Percentiles rank a stretch among this genome's conserved stretches.
Evolutionary conservation across 2,329 filamentous ascomycete species (phyloP).

Genomic region (Trichoderma breve): DNA sequence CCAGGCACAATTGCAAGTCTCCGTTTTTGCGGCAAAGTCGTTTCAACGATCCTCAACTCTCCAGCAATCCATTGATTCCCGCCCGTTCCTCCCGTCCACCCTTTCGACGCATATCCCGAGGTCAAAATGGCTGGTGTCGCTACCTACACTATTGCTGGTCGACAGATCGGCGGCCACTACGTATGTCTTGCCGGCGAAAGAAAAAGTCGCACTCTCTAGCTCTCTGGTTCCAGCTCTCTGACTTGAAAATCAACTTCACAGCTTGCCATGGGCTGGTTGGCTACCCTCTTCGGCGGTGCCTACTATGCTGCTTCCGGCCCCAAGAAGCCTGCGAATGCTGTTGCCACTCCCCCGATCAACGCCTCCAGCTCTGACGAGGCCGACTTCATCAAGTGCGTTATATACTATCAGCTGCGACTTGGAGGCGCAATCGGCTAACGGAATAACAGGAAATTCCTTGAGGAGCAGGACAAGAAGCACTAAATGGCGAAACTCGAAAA

Average conservation of each 20-base stretch:
- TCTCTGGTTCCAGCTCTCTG: neutral
- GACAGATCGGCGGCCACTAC: constrained; percentile 60
- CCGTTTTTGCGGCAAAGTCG: constrained; percentile 18
- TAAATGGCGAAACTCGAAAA: constrained; percentile 28
- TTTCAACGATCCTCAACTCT: constrained; percentile 22
- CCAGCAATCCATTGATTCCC: constrained; percentile 14
- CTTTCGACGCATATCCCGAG: constrained; percentile 20
- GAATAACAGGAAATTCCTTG: constrained; percentile 39
- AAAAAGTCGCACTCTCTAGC: constrained; percentile 21
- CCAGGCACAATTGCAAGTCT: constrained; percentile 29
- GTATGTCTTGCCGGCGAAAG: constrained; percentile 41
- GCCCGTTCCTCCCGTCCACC: constrained; percentile 2
- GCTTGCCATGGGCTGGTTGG: constrained; percentile 59
- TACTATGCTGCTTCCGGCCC: constrained; percentile 46
- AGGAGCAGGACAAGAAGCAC: constrained; percentile 43
- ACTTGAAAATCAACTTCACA: constrained; percentile 33
- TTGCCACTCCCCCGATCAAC: constrained; percentile 57
- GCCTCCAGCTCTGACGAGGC: constrained; percentile 61
- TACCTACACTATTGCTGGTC: constrained; percentile 56
- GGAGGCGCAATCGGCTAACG: constrained; percentile 27
- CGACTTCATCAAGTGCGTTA: constrained; percentile 62
- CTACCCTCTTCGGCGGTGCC: constrained; percentile 48
- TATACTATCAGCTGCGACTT: constrained; percentile 25
- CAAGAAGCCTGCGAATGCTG: constrained; percentile 42
- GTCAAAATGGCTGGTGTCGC: constrained; percentile 39